Evolutionary conservation across 148 eudicot genomes (phyloP).

Genomic region (Nyssa sinensis): DNA sequence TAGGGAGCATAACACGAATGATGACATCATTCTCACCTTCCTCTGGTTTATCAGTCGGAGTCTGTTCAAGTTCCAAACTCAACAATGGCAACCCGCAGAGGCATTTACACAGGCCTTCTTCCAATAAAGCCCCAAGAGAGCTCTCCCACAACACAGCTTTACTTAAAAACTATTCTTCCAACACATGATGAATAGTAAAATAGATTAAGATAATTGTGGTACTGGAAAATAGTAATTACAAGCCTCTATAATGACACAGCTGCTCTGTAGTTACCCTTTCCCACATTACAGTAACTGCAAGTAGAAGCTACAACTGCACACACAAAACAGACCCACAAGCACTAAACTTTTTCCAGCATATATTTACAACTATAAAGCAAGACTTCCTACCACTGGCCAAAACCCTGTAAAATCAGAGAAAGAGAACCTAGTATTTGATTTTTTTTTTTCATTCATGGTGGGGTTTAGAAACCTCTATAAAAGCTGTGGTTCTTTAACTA

Average conservation of each 20-base stretch:
- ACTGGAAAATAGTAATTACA: conserved; percentile 26
- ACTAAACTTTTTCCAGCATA: conserved; percentile 10
- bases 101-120: no score
- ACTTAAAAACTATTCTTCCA: not conserved
- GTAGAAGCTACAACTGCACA: conserved; percentile 2
- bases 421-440: conserved; percentile 7
- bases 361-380: not conserved
- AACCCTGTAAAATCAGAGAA: not conserved
- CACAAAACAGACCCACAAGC: not conserved
- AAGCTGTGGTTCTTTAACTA: conserved; percentile 13
- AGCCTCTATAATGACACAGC: conserved; percentile 3
- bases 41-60: no score
- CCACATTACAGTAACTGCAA: not conserved
- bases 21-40: no score
- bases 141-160: not conserved
- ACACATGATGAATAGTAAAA: not conserved
- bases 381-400: conserved; percentile 1
- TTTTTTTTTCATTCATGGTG: not conserved
- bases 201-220: not conserved
- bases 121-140: no score
- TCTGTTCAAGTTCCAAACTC: no score
- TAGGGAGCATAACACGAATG: no score
- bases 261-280: not conserved
- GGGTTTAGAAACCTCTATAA: conserved; percentile 2
- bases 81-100: no score